phyloP scores from a whole-genome alignment of 257 asterid species.

The Voacanga thouarsii region DNA sequence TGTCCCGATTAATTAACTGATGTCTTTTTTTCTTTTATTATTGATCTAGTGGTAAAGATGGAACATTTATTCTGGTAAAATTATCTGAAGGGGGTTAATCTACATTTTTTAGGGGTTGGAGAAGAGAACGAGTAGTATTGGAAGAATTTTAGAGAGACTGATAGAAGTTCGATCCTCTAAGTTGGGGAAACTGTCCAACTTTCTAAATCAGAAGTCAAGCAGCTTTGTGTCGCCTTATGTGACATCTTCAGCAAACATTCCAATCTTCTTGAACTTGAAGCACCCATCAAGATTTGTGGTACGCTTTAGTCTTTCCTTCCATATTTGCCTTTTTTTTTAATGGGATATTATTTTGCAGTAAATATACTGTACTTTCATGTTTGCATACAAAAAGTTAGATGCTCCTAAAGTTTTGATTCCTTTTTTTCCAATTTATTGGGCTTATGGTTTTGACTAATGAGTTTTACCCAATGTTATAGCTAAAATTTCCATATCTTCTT shows the following conservation, averaged over 20 bases:
- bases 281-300: constrained; percentile 98
- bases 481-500: no score
- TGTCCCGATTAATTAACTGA: no score
- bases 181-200: constrained; percentile 82
- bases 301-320: constrained; percentile 3
- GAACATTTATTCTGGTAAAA: no score
- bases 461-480: no score
- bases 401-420: background rate
- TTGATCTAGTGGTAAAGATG: no score
- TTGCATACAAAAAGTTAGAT: background rate
- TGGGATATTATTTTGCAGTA: background rate
- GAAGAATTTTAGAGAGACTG: constrained; percentile 75
- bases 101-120: background rate
- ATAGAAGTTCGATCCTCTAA: constrained; percentile 83
- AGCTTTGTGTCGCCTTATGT: constrained; percentile 71
- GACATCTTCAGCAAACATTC: constrained; percentile 76
- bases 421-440: background rate
- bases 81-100: no score
- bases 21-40: no score
- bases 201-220: constrained; percentile 82
- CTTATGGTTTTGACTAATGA: no score
- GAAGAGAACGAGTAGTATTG: constrained; percentile 8
- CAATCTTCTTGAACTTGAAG: constrained; percentile 89
- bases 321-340: background rate
- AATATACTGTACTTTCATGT: background rate